Base-by-base conservation (phyloP, 2,329 filamentous ascomycete genomes). In the Xylariaceae sp. region DNA sequence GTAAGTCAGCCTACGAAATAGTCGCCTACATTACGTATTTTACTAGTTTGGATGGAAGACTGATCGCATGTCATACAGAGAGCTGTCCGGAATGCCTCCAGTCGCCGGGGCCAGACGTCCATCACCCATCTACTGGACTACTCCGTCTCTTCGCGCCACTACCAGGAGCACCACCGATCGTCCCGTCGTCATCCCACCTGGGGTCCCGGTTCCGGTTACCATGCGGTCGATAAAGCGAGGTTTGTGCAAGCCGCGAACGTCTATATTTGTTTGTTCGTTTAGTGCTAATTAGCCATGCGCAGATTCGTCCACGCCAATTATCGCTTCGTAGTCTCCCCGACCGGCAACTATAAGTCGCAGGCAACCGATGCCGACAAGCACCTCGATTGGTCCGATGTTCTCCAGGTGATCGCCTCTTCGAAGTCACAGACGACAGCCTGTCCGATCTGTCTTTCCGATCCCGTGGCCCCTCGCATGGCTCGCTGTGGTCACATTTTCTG, bases 401-500 rank as follows among this genome's bases (percentile, higher is more conserved):
- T 97, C 64, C 94, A 99, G 75, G 87, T 99, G 56, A 81, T 99
- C 66, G 94, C 90, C 7, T 97, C 93, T 1, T 84, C 89, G 58
- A 87, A 94, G 73, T 96, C 92, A 0, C 94, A 99, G 74, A 81
- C 86, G 49, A 84, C 92, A 2, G 91, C 89, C 18, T 99, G 94
- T 72, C 94, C 94, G 0, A 99, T 99, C 57, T 99, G 94, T 71
- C 83, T 99, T 34, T 96, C 89, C 1, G 90, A 89, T 57, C 94
- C 94, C 1, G 90, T 96, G 15, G 94, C 94, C 6, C 92, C 94
- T 37, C 87, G 94, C 58, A 99, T 99, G 93, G 92, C 94, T 48
- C 93, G 88, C 71, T 99, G 94, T 70, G 94, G 94, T 1, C 94
- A 99, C 72, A 96, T 99, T 10, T 97, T 97, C 73, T 99, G 94